Evolutionary conservation across 768 basidiomycete genomes (phyloP), one percentile per base, ranked within the genome.

Genomic region (Naematelia aurantialba): DNA sequence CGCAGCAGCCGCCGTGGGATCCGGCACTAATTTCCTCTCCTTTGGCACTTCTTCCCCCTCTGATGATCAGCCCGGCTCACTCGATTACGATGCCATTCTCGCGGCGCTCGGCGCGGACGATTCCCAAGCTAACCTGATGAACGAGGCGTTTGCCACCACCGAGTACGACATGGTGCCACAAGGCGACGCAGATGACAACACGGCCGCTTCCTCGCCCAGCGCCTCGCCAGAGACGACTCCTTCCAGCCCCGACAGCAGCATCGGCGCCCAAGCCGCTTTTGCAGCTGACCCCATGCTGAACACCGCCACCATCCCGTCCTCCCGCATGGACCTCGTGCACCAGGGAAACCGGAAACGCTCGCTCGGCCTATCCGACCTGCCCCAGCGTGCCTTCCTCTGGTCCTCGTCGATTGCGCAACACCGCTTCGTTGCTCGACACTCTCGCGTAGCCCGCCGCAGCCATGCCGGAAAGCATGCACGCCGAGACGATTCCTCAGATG

Each of bases 371-470:
- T 52, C 57, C 17, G 52, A 54, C 24, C 46, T 67, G 3, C 65
- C 65, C 45, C 65, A 67, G 52, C 56, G 66, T 22, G 66, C 66
- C 5, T 68, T 68, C 59, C 58, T 68, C 19, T 42, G 64, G 12
- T 57, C 66, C 4, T 68, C 66, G 10, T 21, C 44, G 11, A 25
- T 63, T 5, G 42, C 39, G 21, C 29, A 58, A 39, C 65, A 69
- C 34, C 58, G 64, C 34, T 69, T 65, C 59, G 56, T 57, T 4
- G 61, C 64, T 45, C 51, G 64, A 5, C 59, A 59, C 12, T 34
- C 30, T 17, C 55, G 64, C 21, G 30, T 42, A 11, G n/a, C 59
- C 21, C 52, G 52, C 31, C 21, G 31, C 29, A 52, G 46, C 21
- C 17, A 27, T 2, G 27, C 51, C 13, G 19, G 53, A 45, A 44